Evolutionary conservation across 768 basidiomycete genomes (phyloP), one percentile per base, ranked within the genome.

Genomic region (Leccinum fibrillosum): DNA sequence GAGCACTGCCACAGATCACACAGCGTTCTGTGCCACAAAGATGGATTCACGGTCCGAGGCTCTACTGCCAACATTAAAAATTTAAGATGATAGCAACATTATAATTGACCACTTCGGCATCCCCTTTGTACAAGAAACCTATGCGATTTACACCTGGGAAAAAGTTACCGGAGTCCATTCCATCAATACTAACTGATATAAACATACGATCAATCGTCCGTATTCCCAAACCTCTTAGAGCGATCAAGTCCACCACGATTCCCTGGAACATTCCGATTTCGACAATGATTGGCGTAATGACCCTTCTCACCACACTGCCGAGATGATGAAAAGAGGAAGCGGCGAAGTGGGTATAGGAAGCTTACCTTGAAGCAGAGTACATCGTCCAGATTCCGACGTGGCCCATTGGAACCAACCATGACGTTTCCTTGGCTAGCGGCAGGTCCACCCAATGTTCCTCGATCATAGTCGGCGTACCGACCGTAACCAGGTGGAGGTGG

Each of bases 241-340:
- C 80, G 80, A 63, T 91, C 90, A 49, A 86, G 74, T 8, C 94
- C 94, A 56, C 94, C 94, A 51, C 94, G 82, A 70, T 92, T 93
- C 12, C 94, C 94, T 26, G 94, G 94, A 23, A 93, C 88, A 70
- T 94, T 94, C 56, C 90, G 78, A 71, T 94, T 94, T 44, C 88
- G 84, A 73, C 95, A 97, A 65, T 91, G 86, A 70, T 97, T 96
- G 19, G 95, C 95, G 69, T 96, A 96, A 69, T 98, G 96, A 1
- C 96, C 96, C 64, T 89, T 88, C 72, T 92, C 87, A 37, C 92
- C 92, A 67, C 94, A 97, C 88, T 93, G 61, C 8, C 54, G 56
- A 63, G 56, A 51, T 53, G 47, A 49, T 53, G 34, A 59, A 52
- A 26, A 63, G 42, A 19, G n/a, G 42, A 47, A 34, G 25, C 39